Evolutionary conservation across 768 basidiomycete genomes (phyloP), one percentile per base, ranked within the genome.

Genomic region (Pulveroboletus sp.): DNA sequence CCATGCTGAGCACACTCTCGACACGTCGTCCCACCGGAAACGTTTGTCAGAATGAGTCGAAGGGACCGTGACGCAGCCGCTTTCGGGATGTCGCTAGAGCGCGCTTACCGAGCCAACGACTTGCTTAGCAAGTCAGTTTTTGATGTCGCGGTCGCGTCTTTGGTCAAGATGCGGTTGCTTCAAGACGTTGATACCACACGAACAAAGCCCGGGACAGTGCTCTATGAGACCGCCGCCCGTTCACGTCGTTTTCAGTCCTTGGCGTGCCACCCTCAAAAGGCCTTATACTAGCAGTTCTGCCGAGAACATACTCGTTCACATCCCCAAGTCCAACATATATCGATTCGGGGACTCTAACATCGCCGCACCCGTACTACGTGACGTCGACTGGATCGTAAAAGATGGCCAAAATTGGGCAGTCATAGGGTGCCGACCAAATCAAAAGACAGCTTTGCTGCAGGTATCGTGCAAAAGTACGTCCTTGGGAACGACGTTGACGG

Each of bases 371-470:
- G 71, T 82, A 5, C 73, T 86, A 55, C 74, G 67, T 0, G 69
- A 76, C 50, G 62, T 86, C 1, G 62, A 73, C 13, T 87, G 86
- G 86, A 78, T 73, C 6, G 73, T 86, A 0, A 66, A 74, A 21
- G 74, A 83, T 17, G 75, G 75, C 26, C 79, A 90, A 61, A 81
- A 75, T 14, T 92, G 90, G 90, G 89, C 84, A 0, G 74, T 92
- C 8, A 74, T 92, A 5, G 82, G 83, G 1, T 78, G 81, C 27
- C 80, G 79, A 1, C 76, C 81, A 17, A 80, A 81, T 18, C 79
- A 82, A 53, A 87, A 86, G 54, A 68, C 77, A 0, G 69, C 73
- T 0, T 48, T 89, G 13, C 77, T 92, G 51, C 81, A 86, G 74
- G 90, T 89, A 61, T 14, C 13, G 42, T 54, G 5, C 18, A 35